Conservation (phyloP, 441 rosid species). For the Breynia disticha region DNA sequence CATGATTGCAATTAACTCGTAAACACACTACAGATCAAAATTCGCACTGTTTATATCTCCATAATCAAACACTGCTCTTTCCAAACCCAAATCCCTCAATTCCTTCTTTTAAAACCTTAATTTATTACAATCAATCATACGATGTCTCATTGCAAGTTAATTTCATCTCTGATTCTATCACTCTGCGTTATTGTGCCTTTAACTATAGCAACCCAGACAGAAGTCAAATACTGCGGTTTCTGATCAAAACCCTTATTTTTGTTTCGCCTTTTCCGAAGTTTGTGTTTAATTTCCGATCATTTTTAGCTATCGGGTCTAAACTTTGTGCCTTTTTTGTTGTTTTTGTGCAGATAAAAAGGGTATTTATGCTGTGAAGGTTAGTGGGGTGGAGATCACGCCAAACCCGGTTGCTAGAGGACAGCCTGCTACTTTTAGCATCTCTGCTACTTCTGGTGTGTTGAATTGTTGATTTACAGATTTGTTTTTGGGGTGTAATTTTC, state of each 20-base stretch:
- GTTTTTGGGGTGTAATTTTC: neutral
- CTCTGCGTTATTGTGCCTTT: slow-evolving; percentile 28
- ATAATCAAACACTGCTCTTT: no score
- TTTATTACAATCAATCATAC: neutral
- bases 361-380: slow-evolving; percentile 60
- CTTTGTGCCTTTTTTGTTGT: slow-evolving; percentile 1
- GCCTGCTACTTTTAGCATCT: slow-evolving; percentile 64
- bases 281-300: neutral
- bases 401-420: slow-evolving; percentile 59
- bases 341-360: slow-evolving; percentile 45
- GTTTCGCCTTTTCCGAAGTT: neutral
- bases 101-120: neutral
- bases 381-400: slow-evolving; percentile 63
- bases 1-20: no score
- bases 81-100: no score
- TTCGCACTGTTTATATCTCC: no score
- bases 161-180: slow-evolving; percentile 21
- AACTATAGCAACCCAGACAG: slow-evolving; percentile 26
- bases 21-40: no score
- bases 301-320: neutral
- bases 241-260: neutral
- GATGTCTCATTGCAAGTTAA: slow-evolving; percentile 21
- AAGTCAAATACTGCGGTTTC: slow-evolving; percentile 48
- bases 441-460: slow-evolving; percentile 52
- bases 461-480: neutral